Base-by-base conservation (phyloP, 2,329 filamentous ascomycete genomes). In the Xylaria digitata region DNA sequence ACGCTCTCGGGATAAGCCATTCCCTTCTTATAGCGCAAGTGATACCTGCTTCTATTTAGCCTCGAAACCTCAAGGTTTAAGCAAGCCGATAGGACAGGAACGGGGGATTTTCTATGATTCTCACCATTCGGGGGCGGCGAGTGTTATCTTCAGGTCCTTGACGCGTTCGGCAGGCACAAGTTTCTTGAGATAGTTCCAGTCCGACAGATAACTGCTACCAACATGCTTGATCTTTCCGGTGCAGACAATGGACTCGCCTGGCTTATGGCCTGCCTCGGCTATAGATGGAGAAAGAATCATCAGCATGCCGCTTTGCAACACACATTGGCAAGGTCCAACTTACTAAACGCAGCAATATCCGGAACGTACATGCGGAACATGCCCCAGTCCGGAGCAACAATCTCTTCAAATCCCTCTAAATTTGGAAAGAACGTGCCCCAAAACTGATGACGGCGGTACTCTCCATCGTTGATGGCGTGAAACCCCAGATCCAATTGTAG, bases 401-500 rank as follows among this genome's bases (percentile, higher is more conserved):
- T 77, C 70, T 82, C 80, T 52, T 81, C 80, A 66, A 82, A 81
- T 6, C 80, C 80, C 40, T 82, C 76, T 0, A 82, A 76, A 46
- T 78, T 82, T 53, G 77, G 83, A 46, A 82, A 83, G 67, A 80
- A 78, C 13, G 82, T 84, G 56, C 84, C 84, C 67, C 83, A 83
- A 64, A 86, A 85, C 74, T 86, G 84, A 68, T 85, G 82, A 2
- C 76, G 72, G 17, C 76, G 75, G 53, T 77, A 78, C 61, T 78
- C 76, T 21, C 76, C 76, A 64, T 78, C 76, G 46, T 87, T 91
- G 68, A 93, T 84, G 40, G 87, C 87, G 65, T 87, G 86, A 75
- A 90, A 88, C 43, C 90, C 89, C 1, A 91, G 83, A 67, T 90
- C 85, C 63, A 86, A 83, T 80, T 94, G 92, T 63, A 89, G 82